Evolutionary conservation across 176 grass and related monocot genomes (phyloP), one percentile per base, ranked within the genome.

Genomic region (Oryza coarctata): DNA sequence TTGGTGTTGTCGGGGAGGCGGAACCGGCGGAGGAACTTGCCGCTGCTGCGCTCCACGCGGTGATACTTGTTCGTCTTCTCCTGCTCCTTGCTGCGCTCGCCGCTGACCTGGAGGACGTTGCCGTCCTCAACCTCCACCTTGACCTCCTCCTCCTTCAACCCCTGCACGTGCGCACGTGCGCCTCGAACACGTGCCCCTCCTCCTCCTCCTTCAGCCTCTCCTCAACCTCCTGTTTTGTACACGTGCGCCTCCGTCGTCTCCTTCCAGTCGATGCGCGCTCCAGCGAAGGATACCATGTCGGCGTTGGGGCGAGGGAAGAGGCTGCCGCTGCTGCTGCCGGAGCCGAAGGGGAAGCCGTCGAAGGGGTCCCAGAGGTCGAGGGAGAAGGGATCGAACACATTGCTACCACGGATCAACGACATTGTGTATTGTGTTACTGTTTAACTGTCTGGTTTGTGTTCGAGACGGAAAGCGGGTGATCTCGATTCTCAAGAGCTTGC

Each of bases 301-400:
- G 72, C 55, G 32, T 9, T 25, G 71, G 25, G 4, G 82, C 61
- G 73, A 0, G 71, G 63, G 39, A 79, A n/a, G 62, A 69, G 12
- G 74, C 34, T 29, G 38, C 74, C 12, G 64, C 36, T 72, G 50
- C 74, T 22, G 47, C 36, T 63, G 68, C 74, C 23, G 76, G 69
- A 52, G 39, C 76, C 43, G 32, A 80, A 72, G 31, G 84, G 76
- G 39, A 86, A 80, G 40, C 75, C 75, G 2, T 80, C 23, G 58
- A 86, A 80, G 58, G 69, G 68, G 29, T 74, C 40, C 74, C 44
- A 83, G 17, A 83, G 32, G 57, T 90, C 68, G 45, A 90, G 78
- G 2, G 78, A 90, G 65, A 89, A 86, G 43, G 88, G 88, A 60
- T 90, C 88, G 47, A 82, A 86, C 27, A 83, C 40, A 84, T 86